Base-by-base conservation (phyloP, 1,139 yeast genomes). In the Kodamaea fungicola region DNA sequence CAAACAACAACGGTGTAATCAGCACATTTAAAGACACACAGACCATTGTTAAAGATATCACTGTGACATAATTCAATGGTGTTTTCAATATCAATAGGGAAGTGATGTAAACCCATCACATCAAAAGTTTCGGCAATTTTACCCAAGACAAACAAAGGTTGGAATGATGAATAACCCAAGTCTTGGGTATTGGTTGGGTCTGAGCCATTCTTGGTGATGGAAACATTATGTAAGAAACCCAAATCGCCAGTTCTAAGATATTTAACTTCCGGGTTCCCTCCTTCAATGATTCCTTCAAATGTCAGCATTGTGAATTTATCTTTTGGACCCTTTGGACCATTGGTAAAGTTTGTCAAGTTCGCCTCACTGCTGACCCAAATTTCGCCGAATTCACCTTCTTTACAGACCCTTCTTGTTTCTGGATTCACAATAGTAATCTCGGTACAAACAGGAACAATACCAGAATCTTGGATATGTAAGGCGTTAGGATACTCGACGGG, bases 301-400 rank as follows among this genome's bases (percentile, higher is more conserved):
- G 83, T 82, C 10, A 46, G 45, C 28, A 56, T 53, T 22, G 61
- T 58, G 42, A 71, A 68, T 12, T 52, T 54, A 43, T 71, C 76
- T 4, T 52, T 53, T 2, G 76, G 76, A 0, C 75, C 77, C 32
- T 64, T 64, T 1, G 78, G 76, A 2, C 81, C 78, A 42, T 76
- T 74, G 34, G 81, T 77, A 54, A 83, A 83, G 3, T 78, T 76
- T 7, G 69, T 58, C 27, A 81, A 81, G 49, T 83, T 88, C 1
- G 92, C 95, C 48, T 89, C 96, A 1, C 96, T 84, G 44, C 85
- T 78, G 2, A 92, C 94, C 98, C 98, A 92, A 32, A 92, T 89
- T 62, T 92, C 98, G 28, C 99, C 99, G 57, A 80, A 83, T 57
- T 94, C 98, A n/a, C 97, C 97, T 41, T 82, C 83, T 43, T 76